A percentile compares a stretch with the other conserved stretches of the same genome.
Evolutionary conservation across 495 filamentous ascomycete species (phyloP).

Genomic region (Peziza echinospora): DNA sequence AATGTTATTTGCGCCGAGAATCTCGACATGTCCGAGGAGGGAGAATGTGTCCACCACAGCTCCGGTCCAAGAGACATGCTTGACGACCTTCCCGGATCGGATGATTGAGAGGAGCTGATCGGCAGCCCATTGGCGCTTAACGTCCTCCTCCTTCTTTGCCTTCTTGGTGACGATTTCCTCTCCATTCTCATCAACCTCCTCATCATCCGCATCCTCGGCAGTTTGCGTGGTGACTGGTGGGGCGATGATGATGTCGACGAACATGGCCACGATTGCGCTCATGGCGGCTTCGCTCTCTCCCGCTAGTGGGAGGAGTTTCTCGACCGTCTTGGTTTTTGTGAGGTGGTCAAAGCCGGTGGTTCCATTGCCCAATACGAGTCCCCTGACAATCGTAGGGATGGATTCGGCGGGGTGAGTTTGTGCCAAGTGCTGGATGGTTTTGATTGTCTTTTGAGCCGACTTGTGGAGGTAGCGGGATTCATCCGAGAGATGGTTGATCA

Average conservation of each 20-base stretch:
- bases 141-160: conserved; percentile 16
- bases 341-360: conserved; percentile 61
- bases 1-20: conserved; percentile 9
- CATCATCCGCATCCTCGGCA: conserved; percentile 7
- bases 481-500: conserved; percentile 73
- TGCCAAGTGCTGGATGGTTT: conserved; percentile 42
- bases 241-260: conserved; percentile 24
- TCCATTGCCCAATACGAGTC: conserved; percentile 45
- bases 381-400: conserved; percentile 35
- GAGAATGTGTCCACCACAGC: conserved; percentile 19
- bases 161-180: conserved; percentile 26
- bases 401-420: conserved; percentile 39
- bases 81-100: conserved; percentile 17
- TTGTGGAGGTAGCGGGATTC: conserved; percentile 67
- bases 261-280: conserved; percentile 23
- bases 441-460: conserved; percentile 49
- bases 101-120: conserved; percentile 31
- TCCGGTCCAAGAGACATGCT: conserved; percentile 14
- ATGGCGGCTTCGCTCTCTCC: conserved; percentile 24
- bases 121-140: conserved; percentile 20
- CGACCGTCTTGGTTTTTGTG: conserved; percentile 75
- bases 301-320: conserved; percentile 44
- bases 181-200: conserved; percentile 9
- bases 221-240: conserved; percentile 12
- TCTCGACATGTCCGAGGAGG: conserved; percentile 24